phyloP scores from a whole-genome alignment of 1,284 basidiomycete genomes.

The Trichosporon coremiiforme region DNA sequence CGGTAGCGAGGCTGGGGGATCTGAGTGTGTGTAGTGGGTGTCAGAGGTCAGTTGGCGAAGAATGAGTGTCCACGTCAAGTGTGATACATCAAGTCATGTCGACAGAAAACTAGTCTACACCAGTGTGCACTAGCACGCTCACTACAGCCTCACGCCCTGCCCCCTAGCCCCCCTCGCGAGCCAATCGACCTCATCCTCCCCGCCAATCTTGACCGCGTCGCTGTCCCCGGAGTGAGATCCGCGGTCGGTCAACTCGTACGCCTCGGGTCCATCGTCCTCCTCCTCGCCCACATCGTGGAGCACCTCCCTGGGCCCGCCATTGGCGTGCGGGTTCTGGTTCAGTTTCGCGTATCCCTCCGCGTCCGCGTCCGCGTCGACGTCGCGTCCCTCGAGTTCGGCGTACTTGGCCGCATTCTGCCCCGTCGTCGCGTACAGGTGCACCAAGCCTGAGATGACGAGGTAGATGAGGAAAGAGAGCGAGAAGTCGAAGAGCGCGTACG shows the following conservation, averaged over 20 bases:
- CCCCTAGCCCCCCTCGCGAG: slow-evolving; percentile 19
- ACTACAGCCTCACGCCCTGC: slow-evolving; percentile 20
- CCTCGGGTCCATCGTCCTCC: slow-evolving; percentile 49
- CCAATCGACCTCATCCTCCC: slow-evolving; percentile 36
- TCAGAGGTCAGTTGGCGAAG: no score
- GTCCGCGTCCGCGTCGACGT: slow-evolving; percentile 29
- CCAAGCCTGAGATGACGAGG: slow-evolving; percentile 65
- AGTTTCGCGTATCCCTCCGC: slow-evolving; percentile 43
- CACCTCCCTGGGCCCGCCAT: neutral
- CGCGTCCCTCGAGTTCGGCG: neutral
- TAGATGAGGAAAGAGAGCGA: slow-evolving; percentile 78
- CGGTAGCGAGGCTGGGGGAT: neutral
- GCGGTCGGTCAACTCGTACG: slow-evolving; percentile 49
- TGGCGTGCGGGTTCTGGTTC: neutral
- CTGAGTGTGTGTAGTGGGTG: neutral
- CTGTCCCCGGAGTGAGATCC: slow-evolving; percentile 36
- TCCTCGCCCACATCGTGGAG: slow-evolving; percentile 16
- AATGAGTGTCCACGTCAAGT: neutral
- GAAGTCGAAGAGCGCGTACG: slow-evolving; percentile 64
- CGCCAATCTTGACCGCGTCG: slow-evolving; percentile 45
- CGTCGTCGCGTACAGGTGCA: slow-evolving; percentile 64
- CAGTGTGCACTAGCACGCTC: no score
- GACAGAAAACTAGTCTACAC: neutral
- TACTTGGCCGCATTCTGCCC: slow-evolving; percentile 62
- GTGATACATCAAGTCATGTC: neutral